phyloP scores from a whole-genome alignment of 208 protist species.

The Leishmania braziliensis region DNA sequence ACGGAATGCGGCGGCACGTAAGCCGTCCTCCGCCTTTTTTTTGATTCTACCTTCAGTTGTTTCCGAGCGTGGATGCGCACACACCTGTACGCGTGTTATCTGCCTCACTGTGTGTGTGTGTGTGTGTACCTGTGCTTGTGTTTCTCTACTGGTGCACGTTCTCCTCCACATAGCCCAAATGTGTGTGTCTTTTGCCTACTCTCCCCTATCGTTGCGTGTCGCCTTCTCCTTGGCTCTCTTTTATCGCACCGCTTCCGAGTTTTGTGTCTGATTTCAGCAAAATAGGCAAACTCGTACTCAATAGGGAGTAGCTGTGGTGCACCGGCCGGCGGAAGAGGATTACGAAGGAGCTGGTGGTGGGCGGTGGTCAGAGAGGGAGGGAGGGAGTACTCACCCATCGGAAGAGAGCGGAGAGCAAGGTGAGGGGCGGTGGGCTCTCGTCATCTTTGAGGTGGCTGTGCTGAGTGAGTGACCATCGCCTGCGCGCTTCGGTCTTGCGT shows the following conservation, averaged over 20 bases:
- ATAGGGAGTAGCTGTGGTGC: not conserved
- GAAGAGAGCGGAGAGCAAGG: not conserved
- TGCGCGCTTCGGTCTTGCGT: not conserved
- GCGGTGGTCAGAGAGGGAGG: not conserved
- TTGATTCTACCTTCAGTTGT: not conserved
- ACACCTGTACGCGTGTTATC: not conserved
- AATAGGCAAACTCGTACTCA: not conserved
- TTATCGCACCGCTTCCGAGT: not conserved
- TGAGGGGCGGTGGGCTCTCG: not conserved
- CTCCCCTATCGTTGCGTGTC: not conserved
- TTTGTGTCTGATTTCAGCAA: not conserved
- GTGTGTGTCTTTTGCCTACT: not conserved
- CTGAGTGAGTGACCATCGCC: not conserved
- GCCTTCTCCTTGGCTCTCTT: not conserved
- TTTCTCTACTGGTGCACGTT: not conserved
- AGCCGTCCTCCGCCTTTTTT: not conserved
- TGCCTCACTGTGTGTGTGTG: not conserved
- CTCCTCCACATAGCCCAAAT: not conserved
- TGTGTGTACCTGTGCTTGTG: not conserved
- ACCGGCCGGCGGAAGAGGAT: not conserved
- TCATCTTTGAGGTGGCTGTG: not conserved
- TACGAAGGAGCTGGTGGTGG: not conserved
- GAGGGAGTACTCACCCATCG: not conserved
- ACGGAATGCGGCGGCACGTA: not conserved
- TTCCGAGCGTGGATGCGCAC: not conserved